Evolutionary conservation across 2,329 filamentous ascomycete genomes (phyloP), one percentile per base, ranked within the genome.

Genomic region (Helminthosporium solani): DNA sequence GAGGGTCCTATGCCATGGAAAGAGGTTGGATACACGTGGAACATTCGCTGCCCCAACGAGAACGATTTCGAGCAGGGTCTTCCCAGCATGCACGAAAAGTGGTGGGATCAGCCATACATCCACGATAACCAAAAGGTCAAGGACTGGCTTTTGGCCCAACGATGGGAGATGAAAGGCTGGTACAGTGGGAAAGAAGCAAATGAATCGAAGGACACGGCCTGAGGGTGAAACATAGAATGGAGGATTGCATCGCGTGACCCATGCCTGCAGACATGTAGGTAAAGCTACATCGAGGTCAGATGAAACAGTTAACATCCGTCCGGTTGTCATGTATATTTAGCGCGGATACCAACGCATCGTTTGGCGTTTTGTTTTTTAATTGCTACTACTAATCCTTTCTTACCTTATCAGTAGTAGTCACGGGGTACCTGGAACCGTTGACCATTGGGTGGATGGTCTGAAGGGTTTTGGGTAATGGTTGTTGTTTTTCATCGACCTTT

Each of bases 101-200:
- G 66, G 64, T 73, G 70, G 70, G 48, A 44, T 7, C 50, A 58
- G 31, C 66, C 62, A 1, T 62, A 54, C 20, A 50, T 58, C 7
- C 51, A 53, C 19, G 40, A 49, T 1, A 57, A 66, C 30, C 28
- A 61, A 16, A 64, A 64, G 34, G 54, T 70, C 15, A 59, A 57
- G 41, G 56, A 64, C n/a, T 70, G 61, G 45, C 48, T 72, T 38
- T 44, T 49, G 35, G 60, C 57, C 15, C 60, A 63, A 53, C 52
- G 70, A 37, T 72, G 68, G 66, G 57, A 65, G 43, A 73, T 72
- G 70, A 67, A 72, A 54, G 70, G 69, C 1, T 70, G 59, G 51
- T 69, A 62, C 20, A 61, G 69, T 31, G 68, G 60, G 3, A 57
- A 53, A 40, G 39, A 41, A 15, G 35, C 35, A 4, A 57, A 53